Base-by-base conservation (phyloP, 2,329 filamentous ascomycete species). In the Nigrospora osmanthi region DNA sequence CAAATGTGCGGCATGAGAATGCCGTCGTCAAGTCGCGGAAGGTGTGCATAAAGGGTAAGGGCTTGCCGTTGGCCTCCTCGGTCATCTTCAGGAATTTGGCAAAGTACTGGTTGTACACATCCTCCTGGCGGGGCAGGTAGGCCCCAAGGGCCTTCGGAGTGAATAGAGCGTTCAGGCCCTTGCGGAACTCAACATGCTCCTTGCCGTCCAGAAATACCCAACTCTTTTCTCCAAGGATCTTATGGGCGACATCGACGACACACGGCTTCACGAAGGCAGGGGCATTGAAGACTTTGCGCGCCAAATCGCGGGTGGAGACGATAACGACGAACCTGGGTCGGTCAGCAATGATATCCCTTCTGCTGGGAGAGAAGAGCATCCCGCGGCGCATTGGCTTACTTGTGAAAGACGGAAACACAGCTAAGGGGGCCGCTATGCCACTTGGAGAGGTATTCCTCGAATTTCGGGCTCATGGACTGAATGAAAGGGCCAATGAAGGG, bases 201-300 rank as follows among this genome's bases (percentile, higher is more conserved):
- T 90, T 94, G 59, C 93, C 93, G 61, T 97, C 91, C 53, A 98
- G 74, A 70, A 97, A 97, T n/a, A 97, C 93, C 89, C 90, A 98
- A 72, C 96, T 96, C 58, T 86, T 85, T 49, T 83, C 78, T 48
- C 93, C 87, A 43, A 98, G 81, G 42, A 98, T 85, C 72, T 97
- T 97, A 69, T 89, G 83, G 16, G 93, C 93, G 48, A 85, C 82
- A 64, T 97, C 91, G 52, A 98, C 93, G 50, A 98, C 90, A 61
- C 90, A 97, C 36, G 93, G 93, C 72, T 96, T 96, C 63, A 95
- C 89, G 60, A 83, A 97, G 42, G 71, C 65, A 23, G 93, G 93
- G 16, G 90, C 94, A 69, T 96, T 97, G 78, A 97, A 90, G 57
- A 97, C 85, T 68, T 97, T 97, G 57, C 91, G 86, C 47, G 91